Conservation (phyloP, 2,329 filamentous ascomycete genomes). For the Huntiella moniliformis region DNA sequence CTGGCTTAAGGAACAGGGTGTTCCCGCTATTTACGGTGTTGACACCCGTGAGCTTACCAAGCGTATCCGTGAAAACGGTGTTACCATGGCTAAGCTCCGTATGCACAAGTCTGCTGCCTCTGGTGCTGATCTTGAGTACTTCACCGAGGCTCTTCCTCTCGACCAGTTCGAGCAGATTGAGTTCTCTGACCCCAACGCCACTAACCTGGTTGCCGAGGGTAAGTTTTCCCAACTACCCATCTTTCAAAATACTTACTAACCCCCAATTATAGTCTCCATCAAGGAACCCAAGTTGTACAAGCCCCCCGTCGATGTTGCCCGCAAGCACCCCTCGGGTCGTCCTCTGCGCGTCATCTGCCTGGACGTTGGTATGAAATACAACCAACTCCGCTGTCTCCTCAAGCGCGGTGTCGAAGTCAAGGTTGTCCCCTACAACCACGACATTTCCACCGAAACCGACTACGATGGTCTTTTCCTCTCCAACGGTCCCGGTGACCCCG, state of each 20-base stretch:
- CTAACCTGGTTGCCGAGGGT: constrained; percentile 91
- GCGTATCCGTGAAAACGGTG: constrained; percentile 80
- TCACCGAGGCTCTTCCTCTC: constrained; percentile 17
- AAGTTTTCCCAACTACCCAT: constrained; percentile 24
- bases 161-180: constrained; percentile 57
- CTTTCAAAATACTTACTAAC: not conserved
- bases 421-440: constrained; percentile 90
- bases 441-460: constrained; percentile 60
- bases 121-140: constrained; percentile 8
- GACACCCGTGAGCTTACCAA: constrained; percentile 90
- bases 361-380: constrained; percentile 96
- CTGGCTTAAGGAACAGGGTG: constrained; percentile 90
- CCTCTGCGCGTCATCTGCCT: constrained; percentile 75
- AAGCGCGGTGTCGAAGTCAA: constrained; percentile 82
- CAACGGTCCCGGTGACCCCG: constrained; percentile 91
- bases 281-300: constrained; percentile 71
- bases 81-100: constrained; percentile 85
- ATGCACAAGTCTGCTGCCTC: constrained; percentile 36
- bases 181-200: constrained; percentile 81
- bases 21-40: constrained; percentile 87
- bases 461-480: constrained; percentile 97
- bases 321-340: constrained; percentile 78
- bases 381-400: constrained; percentile 86
- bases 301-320: constrained; percentile 48
- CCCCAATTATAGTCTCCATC: constrained; percentile 61